phyloP scores from a whole-genome alignment of 1,284 basidiomycete genomes.

The Ceratobasidium sp. region DNA sequence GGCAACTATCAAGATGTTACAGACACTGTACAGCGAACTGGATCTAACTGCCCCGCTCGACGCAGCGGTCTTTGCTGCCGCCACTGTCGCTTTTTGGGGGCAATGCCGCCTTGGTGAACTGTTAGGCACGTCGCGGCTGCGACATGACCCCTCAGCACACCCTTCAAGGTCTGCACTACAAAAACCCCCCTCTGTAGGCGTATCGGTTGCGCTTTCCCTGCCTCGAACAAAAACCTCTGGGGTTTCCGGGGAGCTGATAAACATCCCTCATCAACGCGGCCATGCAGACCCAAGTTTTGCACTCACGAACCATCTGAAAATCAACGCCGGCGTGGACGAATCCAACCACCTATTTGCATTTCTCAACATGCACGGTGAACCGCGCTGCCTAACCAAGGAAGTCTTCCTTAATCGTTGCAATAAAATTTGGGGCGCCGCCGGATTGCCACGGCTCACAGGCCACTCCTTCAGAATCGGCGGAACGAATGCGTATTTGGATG shows the following conservation, averaged over 20 bases:
- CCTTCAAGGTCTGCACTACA: conserved; percentile 6
- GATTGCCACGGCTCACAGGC: conserved; percentile 57
- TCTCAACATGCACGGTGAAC: neutral
- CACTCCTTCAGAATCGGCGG: conserved; percentile 61
- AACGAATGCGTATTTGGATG: conserved; percentile 56
- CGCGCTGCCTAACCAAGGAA: conserved; percentile 13
- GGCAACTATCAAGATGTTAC: conserved; percentile 2
- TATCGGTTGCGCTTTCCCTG: neutral
- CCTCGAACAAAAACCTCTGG: conserved; percentile 17
- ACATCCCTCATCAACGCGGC: conserved; percentile 9
- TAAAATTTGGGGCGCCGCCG: conserved; percentile 52
- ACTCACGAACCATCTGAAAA: neutral
- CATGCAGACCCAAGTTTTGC: conserved; percentile 3
- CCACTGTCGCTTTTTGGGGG: conserved; percentile 40
- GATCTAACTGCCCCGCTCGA: conserved; percentile 10
- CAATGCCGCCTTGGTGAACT: conserved; percentile 44
- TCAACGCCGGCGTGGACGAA: neutral
- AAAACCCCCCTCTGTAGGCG: neutral
- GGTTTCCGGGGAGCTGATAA: neutral
- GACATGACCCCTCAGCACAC: neutral
- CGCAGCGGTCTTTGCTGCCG: conserved; percentile 32
- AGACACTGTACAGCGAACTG: conserved; percentile 2
- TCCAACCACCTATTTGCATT: conserved; percentile 16
- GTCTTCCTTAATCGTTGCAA: conserved; percentile 35
- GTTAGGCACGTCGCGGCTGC: neutral